Evolutionary conservation across 176 grass and related monocot genomes (phyloP).

Genomic region (Typha latifolia): DNA sequence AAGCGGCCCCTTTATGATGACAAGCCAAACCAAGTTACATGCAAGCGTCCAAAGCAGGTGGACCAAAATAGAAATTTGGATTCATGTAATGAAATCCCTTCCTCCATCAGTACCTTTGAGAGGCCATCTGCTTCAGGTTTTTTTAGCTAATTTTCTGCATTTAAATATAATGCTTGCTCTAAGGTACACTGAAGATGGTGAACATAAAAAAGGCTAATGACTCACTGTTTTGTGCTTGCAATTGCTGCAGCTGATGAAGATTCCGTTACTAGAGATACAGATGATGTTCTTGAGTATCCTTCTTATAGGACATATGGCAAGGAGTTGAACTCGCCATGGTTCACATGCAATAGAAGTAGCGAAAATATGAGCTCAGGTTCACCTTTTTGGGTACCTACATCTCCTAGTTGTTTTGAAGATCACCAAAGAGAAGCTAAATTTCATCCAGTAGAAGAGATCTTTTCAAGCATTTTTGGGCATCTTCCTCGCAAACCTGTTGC

Average conservation of each 20-base stretch:
- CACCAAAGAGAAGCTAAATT: constrained; percentile 15
- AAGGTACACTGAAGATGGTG: not conserved
- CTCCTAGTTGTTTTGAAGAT: constrained; percentile 48
- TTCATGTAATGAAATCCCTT: constrained; percentile 19
- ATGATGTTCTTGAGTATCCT: not conserved
- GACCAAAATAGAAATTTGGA: constrained; percentile 23
- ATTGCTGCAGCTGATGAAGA: constrained; percentile 31
- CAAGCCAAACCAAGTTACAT: constrained; percentile 34
- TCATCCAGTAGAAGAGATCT: constrained; percentile 28
- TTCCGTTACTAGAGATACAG: constrained; percentile 8
- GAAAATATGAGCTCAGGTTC: constrained; percentile 15
- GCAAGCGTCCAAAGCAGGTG: constrained; percentile 55
- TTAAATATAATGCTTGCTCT: constrained; percentile 16
- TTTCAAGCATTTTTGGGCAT: constrained; percentile 34
- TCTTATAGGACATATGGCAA: no score
- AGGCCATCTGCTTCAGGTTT: constrained; percentile 48
- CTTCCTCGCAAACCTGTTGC: constrained; percentile 40
- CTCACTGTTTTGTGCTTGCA: constrained; percentile 22
- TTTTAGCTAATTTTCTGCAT: constrained; percentile 18
- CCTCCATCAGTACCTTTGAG: not conserved
- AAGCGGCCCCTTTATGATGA: constrained; percentile 47
- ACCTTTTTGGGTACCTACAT: constrained; percentile 36
- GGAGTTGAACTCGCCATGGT: no score
- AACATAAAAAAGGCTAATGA: not conserved
- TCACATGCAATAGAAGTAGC: no score